Evolutionary conservation across 768 basidiomycete species (phyloP), one percentile per base, ranked within the genome.

Genomic region (Suillus sp.): DNA sequence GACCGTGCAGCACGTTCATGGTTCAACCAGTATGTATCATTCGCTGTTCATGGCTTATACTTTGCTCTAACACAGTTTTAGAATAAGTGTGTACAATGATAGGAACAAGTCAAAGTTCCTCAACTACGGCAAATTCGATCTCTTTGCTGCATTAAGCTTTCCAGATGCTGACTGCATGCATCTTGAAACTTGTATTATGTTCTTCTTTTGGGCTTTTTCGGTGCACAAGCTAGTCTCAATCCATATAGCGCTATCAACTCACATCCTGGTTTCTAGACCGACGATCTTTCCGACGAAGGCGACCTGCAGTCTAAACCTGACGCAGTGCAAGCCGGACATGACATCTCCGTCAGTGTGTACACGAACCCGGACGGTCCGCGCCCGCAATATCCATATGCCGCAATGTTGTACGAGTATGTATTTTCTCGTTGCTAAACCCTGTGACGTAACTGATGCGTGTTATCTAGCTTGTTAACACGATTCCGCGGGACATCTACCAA

Each of bases 141-240:
- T 77, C 9, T 78, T 78, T 59, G 78, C 78, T 11, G 75, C 75
- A 16, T 75, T 79, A 62, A 74, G 72, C 64, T 78, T 77, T 64
- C 75, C 77, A 11, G 78, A 79, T 43, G 78, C 77, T 9, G 78
- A 78, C 64, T 30, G 67, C 14, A 64, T 65, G 7, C 77, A 78
- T 60, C 73, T 78, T 47, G 72, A 64, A 2, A 78, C 78, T 2
- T 73, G 78, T 63, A 72, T 79, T 34, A 71, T 74, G 27, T 78
- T 78, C 63, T 78, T 77, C 68, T 70, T 78, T 38, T 78, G 77
- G 75, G 77, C 77, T 16, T 78, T 78, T 64, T 70, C 77, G 30
- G 77, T 79, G 61, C 5, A 71, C 50, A 58, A 18, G 37, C 40
- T 34, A 3, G 16, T 40, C 38, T 0, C 13, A 3, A 57, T 27